Base-by-base conservation (phyloP, 2,329 filamentous ascomycete species). In the Phialocephala subalpina region DNA sequence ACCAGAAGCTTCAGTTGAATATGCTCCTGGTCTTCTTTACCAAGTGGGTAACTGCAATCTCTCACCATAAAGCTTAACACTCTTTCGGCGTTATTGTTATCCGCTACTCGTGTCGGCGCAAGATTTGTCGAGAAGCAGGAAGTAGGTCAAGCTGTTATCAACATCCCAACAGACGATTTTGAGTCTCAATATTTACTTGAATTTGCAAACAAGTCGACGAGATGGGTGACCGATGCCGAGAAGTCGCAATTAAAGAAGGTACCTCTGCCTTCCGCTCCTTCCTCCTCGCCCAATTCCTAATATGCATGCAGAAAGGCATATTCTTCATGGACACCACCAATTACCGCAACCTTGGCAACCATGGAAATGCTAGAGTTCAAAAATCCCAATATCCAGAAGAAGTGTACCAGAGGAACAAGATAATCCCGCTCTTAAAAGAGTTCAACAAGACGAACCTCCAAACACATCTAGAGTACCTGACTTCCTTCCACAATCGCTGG, bases 251-350 rank as follows among this genome's bases (percentile, higher is more conserved):
- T 97, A 70, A 90, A 91, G 74, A 85, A 92, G 70, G 93, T 96
- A 84, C 62, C 87, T 80, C n/a, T 47, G 60, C 11, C 53, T 38
- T 55, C 9, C 9, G 2, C 29, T 52, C 36, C 52, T 36, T 9
- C 36, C 20, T 18, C 16, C 12, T 20, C 2, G 29, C 36, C 11
- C 12, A 33, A 53, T 7, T 12, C 7, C 8, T 47, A 18, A 20
- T 4, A n/a, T 57, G 14, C 9, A 29, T 22, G 16, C 72, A 95
- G 92, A 84, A 91, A 75, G 93, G 93, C 73, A 84, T 89, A 72
- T 91, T 89, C 74, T 97, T 97, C 84, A 96, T 97, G 85, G 94
- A 97, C 80, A 93, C 97, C 74, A 97, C 94, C 68, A 86, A 93
- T 56, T 86, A 88, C 65, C 82, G 83, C 60, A 85, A 90, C 58